Evolutionary conservation across 345 rosid species (phyloP), one percentile per base, ranked within the genome.

Genomic region (Brassica carinata): DNA sequence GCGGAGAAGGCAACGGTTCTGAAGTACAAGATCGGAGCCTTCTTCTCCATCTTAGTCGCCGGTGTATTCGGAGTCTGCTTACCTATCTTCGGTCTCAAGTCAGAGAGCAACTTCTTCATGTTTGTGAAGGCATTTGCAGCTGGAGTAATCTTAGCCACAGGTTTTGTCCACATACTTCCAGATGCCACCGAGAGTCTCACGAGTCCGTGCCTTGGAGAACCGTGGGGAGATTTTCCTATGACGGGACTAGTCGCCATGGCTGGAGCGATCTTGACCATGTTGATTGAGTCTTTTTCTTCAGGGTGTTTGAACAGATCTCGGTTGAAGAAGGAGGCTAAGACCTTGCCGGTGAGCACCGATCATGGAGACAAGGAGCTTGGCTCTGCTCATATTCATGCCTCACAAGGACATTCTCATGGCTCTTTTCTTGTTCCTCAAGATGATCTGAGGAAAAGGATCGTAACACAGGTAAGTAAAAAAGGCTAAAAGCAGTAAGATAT

Each of bases 51-150:
- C 51, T 86, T 92, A 17, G 65, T 82, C 1, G 87, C 90, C 7
- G 89, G 95, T 53, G 83, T 85, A 9, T 0, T 85, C 13, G 93
- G 95, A 1, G 94, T 89, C 18, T 76, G 85, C 70, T 82, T 86
- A 72, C 91, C 92, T 3, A 62, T 92, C 48, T 66, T 88, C 4
- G 83, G 88, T 27, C 40, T 90, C 13, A 77, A 84, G 18, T 89
- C 95, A 7, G 89, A 90, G 43, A 87, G 81, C 26, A 82, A 89
- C 64, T 15, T 85, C 10, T 90, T 89, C 87, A 86, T 88, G 85
- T 81, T 84, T 79, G 82, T 92, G 19, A 89, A 87, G 75, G 90
- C 92, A 2, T 89, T 88, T 55, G 92, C 93, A 1, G 89, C 95
- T 0, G 95, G 93, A 5, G 92, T 88, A 15, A 92, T 89, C 36